These are phyloP conservation scores for Linnemannia elongata DNA, from an alignment of 192 early-diverging fungal genomes.

Conservation along the genomic window DNA sequence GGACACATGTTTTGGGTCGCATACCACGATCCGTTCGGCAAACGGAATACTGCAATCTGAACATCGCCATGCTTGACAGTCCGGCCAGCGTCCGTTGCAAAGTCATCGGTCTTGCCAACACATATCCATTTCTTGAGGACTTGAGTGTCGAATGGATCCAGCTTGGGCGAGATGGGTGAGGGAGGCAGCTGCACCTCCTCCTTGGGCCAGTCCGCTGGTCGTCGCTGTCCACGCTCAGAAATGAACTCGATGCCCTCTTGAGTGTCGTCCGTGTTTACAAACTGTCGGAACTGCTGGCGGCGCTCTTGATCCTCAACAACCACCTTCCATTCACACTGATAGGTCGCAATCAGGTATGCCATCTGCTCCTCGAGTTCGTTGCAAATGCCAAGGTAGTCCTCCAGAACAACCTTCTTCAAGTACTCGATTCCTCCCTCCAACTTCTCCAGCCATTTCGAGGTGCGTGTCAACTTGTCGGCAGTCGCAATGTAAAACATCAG, in stretches of 20 bases:
- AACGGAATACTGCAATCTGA: conserved; percentile 75
- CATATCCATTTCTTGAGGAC: conserved; percentile 49
- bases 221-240: conserved; percentile 71
- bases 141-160: conserved; percentile 28
- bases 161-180: conserved; percentile 15
- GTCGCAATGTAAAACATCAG: conserved; percentile 81
- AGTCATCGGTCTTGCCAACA: conserved; percentile 52
- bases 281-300: conserved; percentile 70
- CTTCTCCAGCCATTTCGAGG: conserved; percentile 80
- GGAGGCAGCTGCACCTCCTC: conserved; percentile 29
- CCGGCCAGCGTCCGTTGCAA: conserved; percentile 64
- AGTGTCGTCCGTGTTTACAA: conserved; percentile 70
- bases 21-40: conserved; percentile 67
- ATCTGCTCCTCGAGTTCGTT: conserved; percentile 78
- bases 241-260: conserved; percentile 67
- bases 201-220: conserved; percentile 75
- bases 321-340: conserved; percentile 75
- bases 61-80: conserved; percentile 70
- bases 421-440: conserved; percentile 77
- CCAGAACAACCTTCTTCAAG: conserved; percentile 69
- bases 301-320: conserved; percentile 71
- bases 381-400: conserved; percentile 75
- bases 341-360: conserved; percentile 68
- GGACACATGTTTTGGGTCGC: conserved; percentile 85
- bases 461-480: conserved; percentile 72